Evolutionary conservation across 1,284 basidiomycete genomes (phyloP).

Genomic region (Tetrapyrgos nigripes): DNA sequence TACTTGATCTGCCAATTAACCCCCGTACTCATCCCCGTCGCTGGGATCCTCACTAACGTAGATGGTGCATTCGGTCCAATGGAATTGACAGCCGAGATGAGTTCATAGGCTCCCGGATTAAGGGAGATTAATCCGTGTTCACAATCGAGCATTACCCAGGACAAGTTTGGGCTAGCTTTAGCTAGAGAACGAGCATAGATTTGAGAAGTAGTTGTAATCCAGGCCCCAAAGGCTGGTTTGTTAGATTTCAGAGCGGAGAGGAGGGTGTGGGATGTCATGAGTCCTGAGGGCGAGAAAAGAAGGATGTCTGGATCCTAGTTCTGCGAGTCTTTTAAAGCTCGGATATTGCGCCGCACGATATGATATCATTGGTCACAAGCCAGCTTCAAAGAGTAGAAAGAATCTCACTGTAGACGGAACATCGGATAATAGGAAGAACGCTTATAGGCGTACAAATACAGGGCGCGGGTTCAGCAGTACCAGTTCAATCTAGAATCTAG

Average conservation of each 20-base stretch:
- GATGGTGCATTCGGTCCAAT: slow-evolving; percentile 49
- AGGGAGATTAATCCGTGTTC: slow-evolving; percentile 67
- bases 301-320: too few species aligned
- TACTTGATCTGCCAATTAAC: slow-evolving; percentile 74
- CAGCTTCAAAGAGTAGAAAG: too few species aligned
- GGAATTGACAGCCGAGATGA: slow-evolving; percentile 56
- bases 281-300: too few species aligned
- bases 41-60: slow-evolving; percentile 64
- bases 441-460: too few species aligned
- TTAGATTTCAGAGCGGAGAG: slow-evolving; percentile 53
- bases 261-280: slow-evolving; percentile 51
- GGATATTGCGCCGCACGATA: too few species aligned
- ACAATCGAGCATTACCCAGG: slow-evolving; percentile 70
- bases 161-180: slow-evolving; percentile 57
- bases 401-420: too few species aligned
- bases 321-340: too few species aligned
- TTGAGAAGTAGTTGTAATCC: slow-evolving; percentile 64
- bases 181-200: slow-evolving; percentile 63
- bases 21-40: slow-evolving; percentile 59
- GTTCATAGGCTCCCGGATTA: slow-evolving; percentile 61
- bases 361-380: too few species aligned
- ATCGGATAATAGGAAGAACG: too few species aligned
- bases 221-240: slow-evolving; percentile 73
- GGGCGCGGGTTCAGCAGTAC: too few species aligned
- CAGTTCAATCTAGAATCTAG: too few species aligned